phyloP scores from a whole-genome alignment of 495 filamentous ascomycete genomes.

The Tuber borchii region DNA sequence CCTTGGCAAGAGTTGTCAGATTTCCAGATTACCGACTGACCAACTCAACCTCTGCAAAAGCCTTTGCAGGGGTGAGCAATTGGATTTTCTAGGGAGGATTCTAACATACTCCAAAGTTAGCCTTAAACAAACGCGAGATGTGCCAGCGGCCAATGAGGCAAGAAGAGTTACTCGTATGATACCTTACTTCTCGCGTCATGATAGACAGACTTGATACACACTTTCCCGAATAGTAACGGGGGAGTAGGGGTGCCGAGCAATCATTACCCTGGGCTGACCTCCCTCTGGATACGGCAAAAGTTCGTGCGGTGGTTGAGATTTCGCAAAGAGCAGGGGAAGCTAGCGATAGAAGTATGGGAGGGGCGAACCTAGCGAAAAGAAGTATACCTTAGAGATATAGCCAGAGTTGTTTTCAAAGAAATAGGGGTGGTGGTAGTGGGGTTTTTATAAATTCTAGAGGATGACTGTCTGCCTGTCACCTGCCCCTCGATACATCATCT shows the following conservation, averaged over 20 bases:
- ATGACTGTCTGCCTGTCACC: neutral
- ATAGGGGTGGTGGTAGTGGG: neutral
- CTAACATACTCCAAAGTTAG: no score
- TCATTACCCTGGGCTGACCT: neutral
- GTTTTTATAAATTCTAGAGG: neutral
- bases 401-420: neutral
- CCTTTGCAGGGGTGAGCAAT: no score
- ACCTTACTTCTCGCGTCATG: neutral
- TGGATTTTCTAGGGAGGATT: no score
- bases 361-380: neutral
- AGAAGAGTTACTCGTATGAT: neutral
- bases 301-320: no score
- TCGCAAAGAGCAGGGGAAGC: neutral
- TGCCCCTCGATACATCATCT: neutral
- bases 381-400: neutral
- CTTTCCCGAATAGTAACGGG: neutral
- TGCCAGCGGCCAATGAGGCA: neutral
- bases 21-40: no score
- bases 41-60: no score
- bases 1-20: no score
- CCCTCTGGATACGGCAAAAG: neutral
- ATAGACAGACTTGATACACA: neutral
- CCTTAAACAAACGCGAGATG: no score
- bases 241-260: neutral
- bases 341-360: neutral